Base-by-base conservation (phyloP, 1,139 yeast genomes). In the Yamadazyma friedrichii region DNA sequence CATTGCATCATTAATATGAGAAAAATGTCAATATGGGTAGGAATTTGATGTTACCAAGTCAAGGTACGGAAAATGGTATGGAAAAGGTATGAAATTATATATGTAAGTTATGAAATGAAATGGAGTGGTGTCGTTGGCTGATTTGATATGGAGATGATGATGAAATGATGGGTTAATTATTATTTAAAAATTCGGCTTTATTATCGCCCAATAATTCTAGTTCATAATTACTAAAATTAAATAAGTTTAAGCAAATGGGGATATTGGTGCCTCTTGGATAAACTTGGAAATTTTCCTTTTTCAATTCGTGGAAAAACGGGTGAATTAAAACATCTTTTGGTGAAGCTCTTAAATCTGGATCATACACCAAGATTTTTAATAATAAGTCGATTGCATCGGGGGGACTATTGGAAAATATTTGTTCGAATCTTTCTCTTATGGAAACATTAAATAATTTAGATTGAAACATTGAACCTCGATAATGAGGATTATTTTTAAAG, bases 391-490 rank as follows among this genome's bases (percentile, higher is more conserved):
- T 71, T 31, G 88, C 93, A 49, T 76, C 81, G 3, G 79, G 75
- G 22, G 88, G 85, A 9, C 87, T 82, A 55, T 81, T 78, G 46
- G 82, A 76, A 54, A 85, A 82, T 36, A 84, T 80, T 56, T 82
- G 85, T 54, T 75, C 76, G 56, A 84, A 85, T 56, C 91, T 70
- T 44, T 72, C 83, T 59, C 53, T 78, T 52, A 82, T 65, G 17
- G 78, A 64, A 41, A 89, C 82, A 41, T 78, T 70, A 58, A 83
- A 84, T 38, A 83, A 60, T 50, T 84, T 85, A 47, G 81, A 81
- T 29, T 84, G 76, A 58, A 76, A 84, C 70, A 82, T 73, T 42
- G 87, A 85, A 4, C 94, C 94, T 51, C 81, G 75, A 59, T 84
- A 85, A 46, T 78, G 76, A 16, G 91, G 87, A 55, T 84, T 84